Conservation (phyloP, 352 stramenopile genomes). For the Lagenidium giganteum region DNA sequence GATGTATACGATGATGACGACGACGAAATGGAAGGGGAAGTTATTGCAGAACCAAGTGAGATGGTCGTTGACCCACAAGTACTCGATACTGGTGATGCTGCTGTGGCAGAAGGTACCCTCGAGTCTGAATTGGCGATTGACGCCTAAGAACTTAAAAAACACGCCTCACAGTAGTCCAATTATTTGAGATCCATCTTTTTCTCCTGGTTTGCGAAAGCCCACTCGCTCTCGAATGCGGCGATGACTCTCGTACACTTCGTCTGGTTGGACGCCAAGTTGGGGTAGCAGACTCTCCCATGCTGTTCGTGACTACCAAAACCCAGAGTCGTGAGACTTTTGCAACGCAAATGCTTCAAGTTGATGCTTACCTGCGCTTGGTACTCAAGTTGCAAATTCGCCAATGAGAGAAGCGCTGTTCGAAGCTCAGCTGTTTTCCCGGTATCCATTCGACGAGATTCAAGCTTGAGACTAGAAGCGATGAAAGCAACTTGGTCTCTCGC, state of each 20-base stretch:
- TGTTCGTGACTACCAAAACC: conserved; percentile 38
- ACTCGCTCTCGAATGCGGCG: conserved; percentile 38
- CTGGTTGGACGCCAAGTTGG: conserved; percentile 45
- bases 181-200: conserved; percentile 62
- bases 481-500: conserved; percentile 85
- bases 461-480: conserved; percentile 82
- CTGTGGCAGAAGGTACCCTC: too few relatives aligned
- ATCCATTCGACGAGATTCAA: conserved; percentile 81
- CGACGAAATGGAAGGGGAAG: too few relatives aligned
- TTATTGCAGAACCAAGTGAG: too few relatives aligned
- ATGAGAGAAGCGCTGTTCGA: conserved; percentile 67
- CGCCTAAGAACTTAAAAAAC: not conserved
- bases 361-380: conserved; percentile 70
- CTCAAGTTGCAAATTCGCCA: conserved; percentile 74
- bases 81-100: too few relatives aligned
- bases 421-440: conserved; percentile 73
- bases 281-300: conserved; percentile 73
- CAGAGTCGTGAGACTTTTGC: not conserved
- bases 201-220: conserved; percentile 62
- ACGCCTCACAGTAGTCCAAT: conserved; percentile 56
- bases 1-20: conserved; percentile 65
- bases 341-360: not conserved
- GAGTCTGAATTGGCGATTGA: not conserved
- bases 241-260: conserved; percentile 55
- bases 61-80: too few relatives aligned